Evolutionary conservation across 441 rosid genomes (phyloP).

Genomic region (Adansonia gregorii): DNA sequence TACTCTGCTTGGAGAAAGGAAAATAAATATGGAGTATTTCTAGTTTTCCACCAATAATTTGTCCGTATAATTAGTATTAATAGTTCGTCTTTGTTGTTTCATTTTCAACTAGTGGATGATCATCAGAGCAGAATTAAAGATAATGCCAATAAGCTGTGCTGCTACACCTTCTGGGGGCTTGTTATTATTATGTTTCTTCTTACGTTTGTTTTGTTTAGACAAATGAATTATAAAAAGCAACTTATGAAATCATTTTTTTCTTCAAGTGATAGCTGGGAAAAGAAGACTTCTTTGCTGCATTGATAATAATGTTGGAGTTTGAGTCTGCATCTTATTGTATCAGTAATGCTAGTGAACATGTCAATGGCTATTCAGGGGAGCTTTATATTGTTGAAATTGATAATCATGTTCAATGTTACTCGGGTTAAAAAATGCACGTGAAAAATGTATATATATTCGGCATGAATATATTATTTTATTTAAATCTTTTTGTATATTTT

Average conservation of each 20-base stretch:
- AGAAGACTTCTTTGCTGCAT: too few relatives aligned
- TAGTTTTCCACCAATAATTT: not conserved
- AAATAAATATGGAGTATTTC: not conserved
- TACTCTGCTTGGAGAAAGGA: not conserved
- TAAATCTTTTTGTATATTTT: too few relatives aligned
- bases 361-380: not conserved
- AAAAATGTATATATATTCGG: too few relatives aligned
- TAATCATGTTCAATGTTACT: not conserved
- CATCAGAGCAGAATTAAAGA: not conserved
- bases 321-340: not conserved
- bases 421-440: not conserved
- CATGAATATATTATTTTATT: too few relatives aligned
- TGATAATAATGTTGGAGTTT: not conserved
- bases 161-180: too few relatives aligned
- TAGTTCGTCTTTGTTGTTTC: not conserved
- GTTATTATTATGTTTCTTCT: too few relatives aligned
- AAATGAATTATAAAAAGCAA: too few relatives aligned
- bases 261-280: not conserved
- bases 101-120: not conserved
- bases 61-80: not conserved
- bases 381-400: not conserved
- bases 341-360: not conserved
- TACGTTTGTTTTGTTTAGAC: not conserved
- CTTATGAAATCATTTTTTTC: too few relatives aligned
- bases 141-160: not conserved